Evolutionary conservation across 306 rosid genomes (phyloP).

Genomic region (Fragaria vesca): DNA sequence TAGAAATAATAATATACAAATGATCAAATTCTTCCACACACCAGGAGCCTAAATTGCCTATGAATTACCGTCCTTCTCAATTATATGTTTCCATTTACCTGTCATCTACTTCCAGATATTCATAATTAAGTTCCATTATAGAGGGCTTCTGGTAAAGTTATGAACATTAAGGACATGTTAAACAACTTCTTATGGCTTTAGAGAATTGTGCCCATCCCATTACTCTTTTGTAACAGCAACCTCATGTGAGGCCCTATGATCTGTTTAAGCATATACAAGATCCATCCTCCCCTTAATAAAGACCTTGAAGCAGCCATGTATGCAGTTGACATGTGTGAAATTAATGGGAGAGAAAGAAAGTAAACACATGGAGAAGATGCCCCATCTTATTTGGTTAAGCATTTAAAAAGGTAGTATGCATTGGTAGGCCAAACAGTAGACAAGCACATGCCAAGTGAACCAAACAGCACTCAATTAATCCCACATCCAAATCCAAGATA

Average conservation of each 20-base stretch:
- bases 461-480: slow-evolving; percentile 41
- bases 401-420: slow-evolving; percentile 14
- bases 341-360: slow-evolving; percentile 16
- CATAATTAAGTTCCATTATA: neutral
- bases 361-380: slow-evolving; percentile 45
- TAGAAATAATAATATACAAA: too few species aligned
- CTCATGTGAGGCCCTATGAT: neutral
- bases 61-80: neutral
- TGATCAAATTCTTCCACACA: neutral
- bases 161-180: neutral
- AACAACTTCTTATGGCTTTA: neutral
- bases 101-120: neutral
- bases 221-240: neutral
- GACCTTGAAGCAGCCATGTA: neutral
- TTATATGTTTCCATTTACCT: neutral
- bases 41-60: neutral
- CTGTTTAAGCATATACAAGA: neutral
- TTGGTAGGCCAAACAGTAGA: slow-evolving; percentile 9
- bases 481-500: slow-evolving; percentile 48
- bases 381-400: slow-evolving; percentile 33
- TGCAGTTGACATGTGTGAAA: neutral
- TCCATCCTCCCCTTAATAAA: neutral
- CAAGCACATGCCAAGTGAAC: slow-evolving; percentile 44
- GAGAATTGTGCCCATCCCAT: neutral
- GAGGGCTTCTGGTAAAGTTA: neutral